Percentiles rank a stretch among this genome's conserved stretches.
phyloP scores from a whole-genome alignment of 495 filamentous ascomycete genomes.

The Penicillium daleae region DNA sequence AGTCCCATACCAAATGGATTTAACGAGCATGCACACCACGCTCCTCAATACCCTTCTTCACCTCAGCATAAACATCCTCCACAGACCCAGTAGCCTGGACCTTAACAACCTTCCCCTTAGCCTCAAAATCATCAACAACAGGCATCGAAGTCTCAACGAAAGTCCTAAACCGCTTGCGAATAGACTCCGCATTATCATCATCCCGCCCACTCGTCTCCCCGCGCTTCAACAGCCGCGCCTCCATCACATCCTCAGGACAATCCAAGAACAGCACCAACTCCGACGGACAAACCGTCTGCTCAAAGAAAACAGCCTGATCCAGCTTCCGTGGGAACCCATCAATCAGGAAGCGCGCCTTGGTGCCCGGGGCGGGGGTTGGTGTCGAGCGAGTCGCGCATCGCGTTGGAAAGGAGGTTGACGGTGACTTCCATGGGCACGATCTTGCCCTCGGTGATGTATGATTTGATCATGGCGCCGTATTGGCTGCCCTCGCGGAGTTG shows the following conservation, averaged over 20 bases:
- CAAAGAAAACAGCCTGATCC: conserved; percentile 93
- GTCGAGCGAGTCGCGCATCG: conserved; percentile 71
- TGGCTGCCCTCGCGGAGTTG: conserved; percentile 82
- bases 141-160: conserved; percentile 97
- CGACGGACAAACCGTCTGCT: conserved; percentile 81
- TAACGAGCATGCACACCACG: conserved; percentile 46
- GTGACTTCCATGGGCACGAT: conserved; percentile 99
- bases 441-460: conserved; percentile 86
- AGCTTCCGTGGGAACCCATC: conserved; percentile 96
- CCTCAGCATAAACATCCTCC: conserved; percentile 75
- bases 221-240: conserved; percentile 77
- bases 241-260: conserved; percentile 87
- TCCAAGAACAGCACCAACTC: conserved; percentile 88
- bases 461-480: conserved; percentile 87
- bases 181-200: conserved; percentile 94
- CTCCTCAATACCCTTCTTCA: conserved; percentile 57
- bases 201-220: conserved; percentile 88
- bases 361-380: conserved; percentile 23
- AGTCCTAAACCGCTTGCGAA: conserved; percentile 91
- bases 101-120: conserved; percentile 75
- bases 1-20: conserved; percentile 5
- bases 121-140: conserved; percentile 83
- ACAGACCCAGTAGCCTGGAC: conserved; percentile 68
- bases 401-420: conserved; percentile 88
- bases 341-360: conserved; percentile 72